Percentiles rank a stretch among this genome's conserved stretches.
Evolutionary conservation across 2,329 filamentous ascomycete species (phyloP).

Genomic region (Colletotrichum camelliae): DNA sequence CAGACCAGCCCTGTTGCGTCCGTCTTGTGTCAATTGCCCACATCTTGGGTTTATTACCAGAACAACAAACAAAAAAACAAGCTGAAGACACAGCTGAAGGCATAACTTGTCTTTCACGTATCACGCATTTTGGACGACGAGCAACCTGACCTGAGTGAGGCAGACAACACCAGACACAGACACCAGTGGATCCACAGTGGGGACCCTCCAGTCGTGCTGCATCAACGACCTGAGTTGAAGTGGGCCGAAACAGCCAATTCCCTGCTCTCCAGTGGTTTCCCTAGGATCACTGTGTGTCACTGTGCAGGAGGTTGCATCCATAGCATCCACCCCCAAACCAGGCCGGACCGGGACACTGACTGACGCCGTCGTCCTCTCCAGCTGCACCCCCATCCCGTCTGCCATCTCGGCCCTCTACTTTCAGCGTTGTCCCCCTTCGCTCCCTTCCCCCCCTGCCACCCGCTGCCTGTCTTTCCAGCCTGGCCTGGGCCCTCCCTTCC

Average conservation of each 20-base stretch:
- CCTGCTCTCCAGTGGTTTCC: constrained; percentile 15
- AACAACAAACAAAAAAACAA: neutral
- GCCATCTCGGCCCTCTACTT: neutral
- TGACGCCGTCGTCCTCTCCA: neutral
- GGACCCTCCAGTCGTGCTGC: neutral
- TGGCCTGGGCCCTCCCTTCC: neutral
- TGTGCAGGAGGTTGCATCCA: constrained; percentile 19
- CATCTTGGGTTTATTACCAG: neutral
- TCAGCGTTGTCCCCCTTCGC: neutral
- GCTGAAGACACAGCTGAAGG: neutral
- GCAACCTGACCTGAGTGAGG: neutral
- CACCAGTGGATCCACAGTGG: neutral
- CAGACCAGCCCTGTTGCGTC: neutral
- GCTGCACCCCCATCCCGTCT: neutral
- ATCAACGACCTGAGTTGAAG: neutral
- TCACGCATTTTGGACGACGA: neutral
- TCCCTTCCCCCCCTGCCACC: neutral
- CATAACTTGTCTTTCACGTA: neutral
- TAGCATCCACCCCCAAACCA: constrained; percentile 15
- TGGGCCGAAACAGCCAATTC: constrained; percentile 12
- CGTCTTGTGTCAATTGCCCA: neutral
- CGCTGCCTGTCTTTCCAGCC: neutral
- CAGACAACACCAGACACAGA: neutral
- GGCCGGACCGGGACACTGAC: neutral
- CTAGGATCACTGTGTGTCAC: constrained; percentile 19